These are phyloP conservation scores for Trichoderma koningiopsis DNA, from an alignment of 2,329 filamentous ascomycete species.

Conservation along the genomic window DNA sequence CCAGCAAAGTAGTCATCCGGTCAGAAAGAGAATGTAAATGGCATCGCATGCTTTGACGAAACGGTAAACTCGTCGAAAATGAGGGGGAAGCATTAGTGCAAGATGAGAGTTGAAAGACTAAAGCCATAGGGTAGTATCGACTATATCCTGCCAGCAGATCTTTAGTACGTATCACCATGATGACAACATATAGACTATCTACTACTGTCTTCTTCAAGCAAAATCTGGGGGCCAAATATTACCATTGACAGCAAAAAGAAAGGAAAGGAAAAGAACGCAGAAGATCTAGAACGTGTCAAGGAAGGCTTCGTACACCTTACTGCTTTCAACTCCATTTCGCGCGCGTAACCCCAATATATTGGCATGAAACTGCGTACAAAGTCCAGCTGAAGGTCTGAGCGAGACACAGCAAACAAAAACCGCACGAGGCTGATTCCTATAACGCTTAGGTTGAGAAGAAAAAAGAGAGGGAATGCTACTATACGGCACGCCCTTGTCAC, in stretches of 20 bases:
- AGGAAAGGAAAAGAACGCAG: neutral
- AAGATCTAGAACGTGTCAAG: neutral
- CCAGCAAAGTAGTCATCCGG: conserved; percentile 2
- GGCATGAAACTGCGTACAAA: neutral
- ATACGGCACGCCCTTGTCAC: neutral
- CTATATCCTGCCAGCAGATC: neutral
- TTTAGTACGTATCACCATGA: neutral
- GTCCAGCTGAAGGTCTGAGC: neutral
- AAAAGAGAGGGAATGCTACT: neutral
- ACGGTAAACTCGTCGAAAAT: neutral
- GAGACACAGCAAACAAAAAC: neutral
- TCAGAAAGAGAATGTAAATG: neutral
- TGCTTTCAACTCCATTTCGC: conserved; percentile 7
- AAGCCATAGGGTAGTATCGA: neutral
- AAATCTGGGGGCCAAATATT: neutral
- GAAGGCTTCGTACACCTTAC: neutral
- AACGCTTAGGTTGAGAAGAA: neutral
- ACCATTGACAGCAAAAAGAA: neutral
- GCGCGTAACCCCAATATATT: conserved; percentile 12
- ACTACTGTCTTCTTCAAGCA: neutral
- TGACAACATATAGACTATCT: neutral
- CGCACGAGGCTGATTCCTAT: conserved; percentile 12
- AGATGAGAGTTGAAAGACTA: neutral
- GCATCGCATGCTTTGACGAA: conserved; percentile 6
- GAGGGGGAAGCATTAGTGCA: neutral